A percentile compares a stretch with the other conserved stretches of the same genome.
Evolutionary conservation across 768 basidiomycete genomes (phyloP).

Genomic region (Boletus rex-veris): DNA sequence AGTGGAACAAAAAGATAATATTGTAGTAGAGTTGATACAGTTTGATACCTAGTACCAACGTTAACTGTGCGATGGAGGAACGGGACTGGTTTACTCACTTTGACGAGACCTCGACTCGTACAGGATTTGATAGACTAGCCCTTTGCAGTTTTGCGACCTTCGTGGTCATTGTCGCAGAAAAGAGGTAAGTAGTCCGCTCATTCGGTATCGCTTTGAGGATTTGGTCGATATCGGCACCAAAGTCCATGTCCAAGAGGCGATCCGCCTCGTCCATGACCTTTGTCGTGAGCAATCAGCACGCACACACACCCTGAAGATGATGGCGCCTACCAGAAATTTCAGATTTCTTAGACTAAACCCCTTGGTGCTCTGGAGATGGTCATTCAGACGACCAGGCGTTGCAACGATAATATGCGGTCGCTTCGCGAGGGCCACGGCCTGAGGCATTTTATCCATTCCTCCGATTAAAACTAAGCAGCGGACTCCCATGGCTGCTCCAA

Average conservation of each 20-base stretch:
- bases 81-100: conserved; percentile 54
- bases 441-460: conserved; percentile 87
- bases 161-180: conserved; percentile 98
- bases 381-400: conserved; percentile 88
- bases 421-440: conserved; percentile 90
- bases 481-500: conserved; percentile 91
- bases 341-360: conserved; percentile 85
- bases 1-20: conserved; percentile 94
- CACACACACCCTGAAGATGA: background rate
- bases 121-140: conserved; percentile 90
- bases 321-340: conserved; percentile 74
- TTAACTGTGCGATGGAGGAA: background rate
- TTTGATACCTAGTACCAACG: conserved; percentile 74
- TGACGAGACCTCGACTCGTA: conserved; percentile 86
- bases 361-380: conserved; percentile 96
- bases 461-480: conserved; percentile 92
- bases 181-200: conserved; percentile 92
- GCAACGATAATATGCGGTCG: conserved; percentile 93
- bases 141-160: conserved; percentile 96
- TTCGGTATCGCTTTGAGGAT: conserved; percentile 93
- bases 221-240: conserved; percentile 92
- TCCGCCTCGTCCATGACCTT: conserved; percentile 99
- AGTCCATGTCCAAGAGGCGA: conserved; percentile 93
- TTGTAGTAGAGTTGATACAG: conserved; percentile 91
- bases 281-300: background rate